Evolutionary conservation across 371 early-diverging fungal genomes (phyloP), one percentile per base, ranked within the genome.

Genomic region (Mortierella sp.): DNA sequence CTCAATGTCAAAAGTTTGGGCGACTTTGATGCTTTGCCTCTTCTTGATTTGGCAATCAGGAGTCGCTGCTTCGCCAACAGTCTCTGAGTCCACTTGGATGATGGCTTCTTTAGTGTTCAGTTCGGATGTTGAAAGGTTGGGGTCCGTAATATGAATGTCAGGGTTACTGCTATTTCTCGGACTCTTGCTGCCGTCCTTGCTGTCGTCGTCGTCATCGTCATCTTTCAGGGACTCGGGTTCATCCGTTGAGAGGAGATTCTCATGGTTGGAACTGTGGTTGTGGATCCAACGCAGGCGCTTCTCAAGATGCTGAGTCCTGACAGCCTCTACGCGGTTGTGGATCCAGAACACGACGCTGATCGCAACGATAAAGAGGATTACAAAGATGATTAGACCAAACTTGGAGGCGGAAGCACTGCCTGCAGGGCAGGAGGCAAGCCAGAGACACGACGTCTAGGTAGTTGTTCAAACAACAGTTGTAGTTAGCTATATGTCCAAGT

Each of bases 1-100:
- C 64, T 85, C 82, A 64, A 88, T 84, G 59, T 90, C 84, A 55
- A 85, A 84, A 0, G 71, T 72, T 46, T 68, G 82, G 11, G 65
- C 55, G 29, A 74, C 74, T 45, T 45, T 83, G 25, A 66, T 73
- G 25, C 60, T 29, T 19, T 60, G 66, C 45, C 62, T 66, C 62
- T 50, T 73, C 28, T 57, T 25, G 58, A 67, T 15, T 23, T 53
- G 25, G 46, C 48, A 18, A 5, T 16, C 26, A 4, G 45, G 43
- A 16, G 37, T 18, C 18, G 16, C 57, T n/a, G 57, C 7, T 9
- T 56, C n/a, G 21, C 53, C 62, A 23, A n/a, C n/a, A n/a, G 63
- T 55, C 11, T n/a, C 37, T 7, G 16, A 25, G 12, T 71, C 65
- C 9, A 75, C 70, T 26, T 66, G 57, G 26, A 73, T 67, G n/a